phyloP scores from a whole-genome alignment of 2,329 filamentous ascomycete genomes.

The Ascochyta lentis region DNA sequence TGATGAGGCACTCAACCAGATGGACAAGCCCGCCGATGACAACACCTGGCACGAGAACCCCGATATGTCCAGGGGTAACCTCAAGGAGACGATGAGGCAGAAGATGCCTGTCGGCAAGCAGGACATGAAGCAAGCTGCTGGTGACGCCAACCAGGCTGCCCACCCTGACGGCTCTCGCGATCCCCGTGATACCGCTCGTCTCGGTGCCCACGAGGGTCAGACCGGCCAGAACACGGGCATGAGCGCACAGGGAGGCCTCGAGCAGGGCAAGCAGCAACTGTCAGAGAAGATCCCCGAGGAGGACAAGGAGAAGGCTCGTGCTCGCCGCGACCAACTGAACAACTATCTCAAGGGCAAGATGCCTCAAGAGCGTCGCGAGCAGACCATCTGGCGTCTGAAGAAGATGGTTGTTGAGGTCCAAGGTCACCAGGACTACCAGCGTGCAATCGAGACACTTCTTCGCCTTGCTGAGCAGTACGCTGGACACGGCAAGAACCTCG shows the following conservation, averaged over 20 bases:
- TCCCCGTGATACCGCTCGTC: constrained; percentile 61
- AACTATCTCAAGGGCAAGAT: constrained; percentile 87
- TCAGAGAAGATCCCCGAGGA: constrained; percentile 72
- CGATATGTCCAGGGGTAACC: constrained; percentile 71
- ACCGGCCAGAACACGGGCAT: constrained; percentile 56
- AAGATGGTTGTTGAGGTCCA: constrained; percentile 98
- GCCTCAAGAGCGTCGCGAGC: constrained; percentile 89
- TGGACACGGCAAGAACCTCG: constrained; percentile 71
- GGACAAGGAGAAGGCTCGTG: constrained; percentile 50
- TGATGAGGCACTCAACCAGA: constrained; percentile 75
- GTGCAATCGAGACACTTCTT: constrained; percentile 88
- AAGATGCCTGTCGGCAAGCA: constrained; percentile 61
- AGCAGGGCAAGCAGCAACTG: constrained; percentile 63
- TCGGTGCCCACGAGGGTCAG: constrained; percentile 59
- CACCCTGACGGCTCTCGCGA: constrained; percentile 63
- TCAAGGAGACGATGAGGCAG: constrained; percentile 72
- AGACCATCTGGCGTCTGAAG: constrained; percentile 90
- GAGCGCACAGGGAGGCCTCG: constrained; percentile 59
- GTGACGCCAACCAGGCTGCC: constrained; percentile 63
- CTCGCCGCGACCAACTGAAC: constrained; percentile 60
- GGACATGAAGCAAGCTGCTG: constrained; percentile 65
- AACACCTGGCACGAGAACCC: constrained; percentile 94
- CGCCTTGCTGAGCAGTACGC: constrained; percentile 84
- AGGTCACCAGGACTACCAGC: constrained; percentile 90
- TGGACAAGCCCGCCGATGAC: constrained; percentile 85